Percentiles rank a stretch among this genome's conserved stretches.
Conservation (phyloP, 1,284 basidiomycete genomes). For the Ganoderma lucidum region DNA sequence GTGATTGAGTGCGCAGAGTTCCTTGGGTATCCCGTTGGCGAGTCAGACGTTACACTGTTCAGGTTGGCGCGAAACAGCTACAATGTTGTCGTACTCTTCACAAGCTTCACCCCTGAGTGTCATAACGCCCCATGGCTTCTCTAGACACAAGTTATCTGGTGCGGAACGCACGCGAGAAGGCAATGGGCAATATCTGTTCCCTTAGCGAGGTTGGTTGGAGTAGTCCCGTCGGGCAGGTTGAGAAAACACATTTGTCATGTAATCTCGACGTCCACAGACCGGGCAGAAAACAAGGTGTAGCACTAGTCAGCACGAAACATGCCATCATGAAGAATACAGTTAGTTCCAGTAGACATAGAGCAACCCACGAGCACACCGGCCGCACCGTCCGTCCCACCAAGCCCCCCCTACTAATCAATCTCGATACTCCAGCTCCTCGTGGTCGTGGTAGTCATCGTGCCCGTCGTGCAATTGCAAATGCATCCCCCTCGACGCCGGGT, state of each 20-base stretch:
- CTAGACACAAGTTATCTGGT: no score
- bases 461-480: conserved; percentile 26
- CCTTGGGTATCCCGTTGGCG: no score
- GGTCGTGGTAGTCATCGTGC: conserved; percentile 29
- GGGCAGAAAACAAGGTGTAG: background rate
- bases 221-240: background rate
- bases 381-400: background rate
- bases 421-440: conserved; percentile 32
- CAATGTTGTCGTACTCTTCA: background rate
- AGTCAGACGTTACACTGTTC: background rate
- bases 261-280: background rate
- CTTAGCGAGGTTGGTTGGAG: background rate
- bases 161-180: no score
- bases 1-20: no score
- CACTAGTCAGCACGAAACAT: background rate
- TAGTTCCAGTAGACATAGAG: background rate
- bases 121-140: no score
- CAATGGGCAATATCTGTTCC: no score
- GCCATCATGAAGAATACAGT: background rate
- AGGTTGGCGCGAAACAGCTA: background rate
- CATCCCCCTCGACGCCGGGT: conserved; percentile 26
- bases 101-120: no score
- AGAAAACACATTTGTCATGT: background rate
- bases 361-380: background rate
- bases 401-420: conserved; percentile 24